Evolutionary conservation across 192 early-diverging fungal species (phyloP).

Genomic region (Coemansia sp.): DNA sequence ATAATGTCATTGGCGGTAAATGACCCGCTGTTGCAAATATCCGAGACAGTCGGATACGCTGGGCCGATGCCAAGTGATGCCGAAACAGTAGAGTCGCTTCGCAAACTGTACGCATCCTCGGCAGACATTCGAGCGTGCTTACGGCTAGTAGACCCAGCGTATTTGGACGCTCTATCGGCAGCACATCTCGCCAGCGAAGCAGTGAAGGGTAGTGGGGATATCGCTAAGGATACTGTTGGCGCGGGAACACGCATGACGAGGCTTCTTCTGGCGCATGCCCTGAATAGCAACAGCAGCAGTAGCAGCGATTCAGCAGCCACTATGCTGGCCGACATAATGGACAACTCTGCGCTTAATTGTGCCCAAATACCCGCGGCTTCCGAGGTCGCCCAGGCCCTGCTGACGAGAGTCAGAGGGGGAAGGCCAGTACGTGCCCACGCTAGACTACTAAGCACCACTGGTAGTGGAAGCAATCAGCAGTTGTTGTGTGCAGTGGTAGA

Average conservation of each 20-base stretch:
- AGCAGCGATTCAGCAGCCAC: slow-evolving; percentile 15
- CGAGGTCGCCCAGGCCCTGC: not conserved
- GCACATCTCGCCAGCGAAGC: not conserved
- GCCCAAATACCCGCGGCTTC: not conserved
- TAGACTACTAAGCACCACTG: not conserved
- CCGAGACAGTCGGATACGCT: not conserved
- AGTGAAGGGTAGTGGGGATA: not conserved
- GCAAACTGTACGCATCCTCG: slow-evolving; percentile 5
- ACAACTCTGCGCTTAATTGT: slow-evolving; percentile 12
- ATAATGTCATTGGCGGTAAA: not conserved
- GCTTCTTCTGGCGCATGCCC: slow-evolving; percentile 3
- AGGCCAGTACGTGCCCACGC: slow-evolving; percentile 1
- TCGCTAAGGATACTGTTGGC: not conserved
- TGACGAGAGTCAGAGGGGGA: slow-evolving; percentile 3
- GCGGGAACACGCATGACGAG: slow-evolving; percentile 17
- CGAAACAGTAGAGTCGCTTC: slow-evolving; percentile 3
- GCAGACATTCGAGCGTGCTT: slow-evolving; percentile 34
- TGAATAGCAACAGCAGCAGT: not conserved
- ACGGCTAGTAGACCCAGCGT: slow-evolving; percentile 34
- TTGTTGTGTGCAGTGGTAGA: not conserved
- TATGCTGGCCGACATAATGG: slow-evolving; percentile 23
- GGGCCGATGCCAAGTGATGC: not conserved
- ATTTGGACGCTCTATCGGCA: slow-evolving; percentile 21
- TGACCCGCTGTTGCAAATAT: slow-evolving; percentile 22
- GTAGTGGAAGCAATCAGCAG: not conserved